Base-by-base conservation (phyloP, 1,284 basidiomycete species). In the Laetiporus sulphureus region DNA sequence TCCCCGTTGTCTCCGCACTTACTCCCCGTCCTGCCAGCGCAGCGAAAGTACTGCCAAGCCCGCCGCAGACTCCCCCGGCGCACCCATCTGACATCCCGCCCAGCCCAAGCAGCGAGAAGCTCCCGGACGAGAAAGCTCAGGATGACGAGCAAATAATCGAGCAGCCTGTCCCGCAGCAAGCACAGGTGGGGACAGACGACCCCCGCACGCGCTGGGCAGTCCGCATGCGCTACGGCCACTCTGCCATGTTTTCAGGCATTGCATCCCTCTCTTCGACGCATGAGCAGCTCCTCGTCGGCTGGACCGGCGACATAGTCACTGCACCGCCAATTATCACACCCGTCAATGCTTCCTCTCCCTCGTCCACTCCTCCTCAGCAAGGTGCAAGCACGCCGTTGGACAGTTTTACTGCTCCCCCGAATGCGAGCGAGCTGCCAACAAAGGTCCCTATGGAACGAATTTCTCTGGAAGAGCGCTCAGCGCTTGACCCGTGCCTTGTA, bases 241-340 rank as follows among this genome's bases (percentile, higher is more conserved):
- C 91, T 4, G 95, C 95, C 6, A 91, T 99, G 86, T 87, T 95
- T 52, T 88, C 85, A 37, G 95, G 96, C 27, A 93, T 98, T 56
- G 79, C 83, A 43, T 88, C 84, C 3, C 77, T 99, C 33, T 77
- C 83, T 10, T 67, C 78, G 11, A 85, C 86, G 0, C 89, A 95
- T 62, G 83, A 92, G 50, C 91, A 99, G 68, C 65, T 96, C 50
- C 80, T 97, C 55, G 76, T 98, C 35, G 95, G 91, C 21, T 96
- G 94, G 88, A 91, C 90, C 0, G 95, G 94, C 30, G 92, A 97
- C 52, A 74, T 98, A 46, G 62, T 75, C 11, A 57, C 67, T 8
- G 59, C 64, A 13, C 58, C 67, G 10, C 53, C 50, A 5, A 3
- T 31, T 8, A 41, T 44, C 8, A 30, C 44, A 4, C 36, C 44